Evolutionary conservation across 257 asterid genomes (phyloP), one percentile per base, ranked within the genome.

Genomic region (Lithospermum erythrorhizon): DNA sequence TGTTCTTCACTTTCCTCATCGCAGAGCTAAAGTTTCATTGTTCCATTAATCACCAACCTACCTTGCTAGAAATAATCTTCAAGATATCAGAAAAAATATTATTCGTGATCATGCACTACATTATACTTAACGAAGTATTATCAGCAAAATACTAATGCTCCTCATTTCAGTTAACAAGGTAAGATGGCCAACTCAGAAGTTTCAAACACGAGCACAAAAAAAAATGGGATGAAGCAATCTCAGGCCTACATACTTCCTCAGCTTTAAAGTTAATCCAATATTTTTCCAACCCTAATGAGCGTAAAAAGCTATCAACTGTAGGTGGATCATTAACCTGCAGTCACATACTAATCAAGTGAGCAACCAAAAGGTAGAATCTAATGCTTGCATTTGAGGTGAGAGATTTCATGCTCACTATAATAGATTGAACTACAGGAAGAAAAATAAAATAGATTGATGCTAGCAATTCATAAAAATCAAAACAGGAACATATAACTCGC

Each of bases 251-350:
- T 73, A 93, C 98, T 79, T 93, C 96, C 78, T 93, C 97, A 22
- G 90, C 98, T 90, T 89, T 84, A 72, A 93, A 86, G 70, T 58
- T 54, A 72, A 93, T 78, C 61, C 85, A 72, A 74, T 71, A 93
- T 66, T 84, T 93, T 66, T 86, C 95, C 60, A 93, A 88, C 32
- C 86, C 94, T 76, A 93, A 56, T 2, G 90, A 76, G 37, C 75
- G 86, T 79, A 93, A 68, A 74, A 93, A 84, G 73, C 86, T 75
- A 74, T 93, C 98, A 66, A 93, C 94, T 53, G 89, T 76, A 55
- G 76, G 74, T 32, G 77, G 83, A 71, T 81, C 95, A 65, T 89
- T 85, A 63, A 69, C 82, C 95, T 89, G 85, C 79, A 76, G 16
- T 59, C 23, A 74, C 55, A 67, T 21, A 57, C 49, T 55, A 23